A percentile compares a stretch with the other conserved stretches of the same genome.
Conservation (phyloP, 495 filamentous ascomycete species). For the Neurospora intermedia region DNA sequence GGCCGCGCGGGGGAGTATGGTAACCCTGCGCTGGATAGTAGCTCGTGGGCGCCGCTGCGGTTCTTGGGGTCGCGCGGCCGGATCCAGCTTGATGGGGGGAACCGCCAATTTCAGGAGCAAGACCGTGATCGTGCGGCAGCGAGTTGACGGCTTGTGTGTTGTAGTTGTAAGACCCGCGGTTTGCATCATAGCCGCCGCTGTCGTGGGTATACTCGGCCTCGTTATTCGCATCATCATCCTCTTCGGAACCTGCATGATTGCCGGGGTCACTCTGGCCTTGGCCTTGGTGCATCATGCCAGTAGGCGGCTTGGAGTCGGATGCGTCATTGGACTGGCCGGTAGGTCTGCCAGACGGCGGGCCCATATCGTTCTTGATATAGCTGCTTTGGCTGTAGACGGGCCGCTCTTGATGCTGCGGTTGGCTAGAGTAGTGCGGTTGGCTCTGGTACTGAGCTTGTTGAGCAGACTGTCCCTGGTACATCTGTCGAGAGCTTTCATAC, state of each 20-base stretch:
- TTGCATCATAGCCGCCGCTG: constrained; percentile 54
- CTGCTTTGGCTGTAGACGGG: constrained; percentile 54
- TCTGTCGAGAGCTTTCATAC: constrained; percentile 67
- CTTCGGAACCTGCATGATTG: constrained; percentile 49
- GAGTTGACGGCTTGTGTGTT: constrained; percentile 52
- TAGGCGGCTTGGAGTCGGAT: constrained; percentile 57
- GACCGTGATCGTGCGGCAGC: constrained; percentile 59
- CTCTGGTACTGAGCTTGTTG: constrained; percentile 58
- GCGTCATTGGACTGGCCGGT: constrained; percentile 48
- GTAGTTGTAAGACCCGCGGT: constrained; percentile 66
- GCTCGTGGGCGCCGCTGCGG: constrained; percentile 49
- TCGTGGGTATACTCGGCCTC: constrained; percentile 77
- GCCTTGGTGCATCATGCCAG: constrained; percentile 45
- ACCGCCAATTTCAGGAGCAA: constrained; percentile 75
- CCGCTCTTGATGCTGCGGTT: constrained; percentile 55
- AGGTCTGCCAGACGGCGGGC: constrained; percentile 61
- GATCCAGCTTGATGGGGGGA: constrained; percentile 85
- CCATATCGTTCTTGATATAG: constrained; percentile 89
- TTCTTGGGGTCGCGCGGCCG: constrained; percentile 80
- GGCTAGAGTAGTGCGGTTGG: constrained; percentile 30
- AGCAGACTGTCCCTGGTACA: constrained; percentile 66
- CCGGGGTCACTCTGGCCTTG: constrained; percentile 45
- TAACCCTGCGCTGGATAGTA: constrained; percentile 63
- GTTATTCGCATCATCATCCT: constrained; percentile 66
- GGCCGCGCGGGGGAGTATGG: constrained; percentile 71